These are phyloP conservation scores for Dothistroma pini DNA, from an alignment of 2,329 filamentous ascomycete genomes.

Conservation along the genomic window DNA sequence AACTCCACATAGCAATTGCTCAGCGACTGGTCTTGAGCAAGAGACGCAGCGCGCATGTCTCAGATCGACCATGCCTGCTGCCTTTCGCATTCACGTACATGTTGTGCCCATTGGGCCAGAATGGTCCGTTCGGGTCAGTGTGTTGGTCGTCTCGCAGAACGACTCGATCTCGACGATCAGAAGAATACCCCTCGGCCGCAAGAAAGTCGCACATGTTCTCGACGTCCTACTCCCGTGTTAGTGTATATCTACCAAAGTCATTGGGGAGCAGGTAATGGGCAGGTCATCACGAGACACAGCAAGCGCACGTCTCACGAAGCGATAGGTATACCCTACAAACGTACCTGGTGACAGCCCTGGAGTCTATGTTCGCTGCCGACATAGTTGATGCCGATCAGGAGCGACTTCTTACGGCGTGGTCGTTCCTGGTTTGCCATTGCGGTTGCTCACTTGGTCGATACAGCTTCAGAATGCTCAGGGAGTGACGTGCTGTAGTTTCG, in stretches of 20 bases:
- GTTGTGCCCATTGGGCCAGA: slow-evolving; percentile 34
- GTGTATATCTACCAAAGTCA: too few relatives aligned
- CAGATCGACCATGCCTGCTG: too few relatives aligned
- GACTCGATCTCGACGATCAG: slow-evolving; percentile 42
- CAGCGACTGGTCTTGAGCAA: too few relatives aligned
- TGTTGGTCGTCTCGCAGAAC: slow-evolving; percentile 42
- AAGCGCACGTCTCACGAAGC: too few relatives aligned
- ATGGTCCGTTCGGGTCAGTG: slow-evolving; percentile 33
- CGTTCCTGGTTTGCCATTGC: slow-evolving; percentile 11
- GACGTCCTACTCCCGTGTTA: slow-evolving; percentile 39
- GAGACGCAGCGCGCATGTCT: too few relatives aligned
- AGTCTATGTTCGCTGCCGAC: slow-evolving; percentile 43
- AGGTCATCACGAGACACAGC: too few relatives aligned
- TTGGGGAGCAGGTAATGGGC: too few relatives aligned
- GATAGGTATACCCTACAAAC: too few relatives aligned
- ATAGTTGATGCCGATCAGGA: slow-evolving; percentile 55
- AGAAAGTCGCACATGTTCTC: slow-evolving; percentile 48
- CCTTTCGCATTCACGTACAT: slow-evolving; percentile 30
- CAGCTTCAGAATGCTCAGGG: too few relatives aligned
- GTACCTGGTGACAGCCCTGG: slow-evolving; percentile 43
- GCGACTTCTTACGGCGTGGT: slow-evolving; percentile 40
- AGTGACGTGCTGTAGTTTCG: neutral
- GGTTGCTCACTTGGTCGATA: neutral
- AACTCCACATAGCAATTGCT: too few relatives aligned
- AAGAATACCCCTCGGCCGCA: slow-evolving; percentile 41